Conservation (phyloP, 2,329 filamentous ascomycete genomes). For the Arthrobotrys conoides region DNA sequence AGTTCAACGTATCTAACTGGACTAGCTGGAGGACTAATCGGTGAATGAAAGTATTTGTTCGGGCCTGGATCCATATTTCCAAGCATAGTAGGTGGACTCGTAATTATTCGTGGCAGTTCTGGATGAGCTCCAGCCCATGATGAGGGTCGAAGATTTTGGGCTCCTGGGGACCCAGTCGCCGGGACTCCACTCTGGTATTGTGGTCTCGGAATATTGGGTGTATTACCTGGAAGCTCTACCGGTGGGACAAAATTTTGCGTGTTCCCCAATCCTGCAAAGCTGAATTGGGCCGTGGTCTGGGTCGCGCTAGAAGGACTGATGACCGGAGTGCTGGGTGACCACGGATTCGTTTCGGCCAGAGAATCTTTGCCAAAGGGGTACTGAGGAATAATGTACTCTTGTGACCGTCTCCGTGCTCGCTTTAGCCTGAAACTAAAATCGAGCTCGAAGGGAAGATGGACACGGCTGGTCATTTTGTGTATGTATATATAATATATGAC, state of each 20-base stretch:
- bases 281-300: neutral
- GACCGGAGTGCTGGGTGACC: neutral
- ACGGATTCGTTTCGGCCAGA: neutral
- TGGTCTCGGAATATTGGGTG: neutral
- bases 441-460: neutral
- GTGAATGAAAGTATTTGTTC: neutral
- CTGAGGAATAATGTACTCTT: neutral
- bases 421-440: conserved; percentile 6
- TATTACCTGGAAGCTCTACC: conserved; percentile 7
- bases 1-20: neutral
- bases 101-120: conserved; percentile 1
- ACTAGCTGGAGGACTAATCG: conserved; percentile 10
- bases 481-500: neutral
- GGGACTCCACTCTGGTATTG: neutral
- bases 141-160: neutral
- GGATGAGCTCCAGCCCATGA: neutral
- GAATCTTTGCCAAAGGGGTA: conserved; percentile 9
- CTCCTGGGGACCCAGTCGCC: neutral
- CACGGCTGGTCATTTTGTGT: neutral
- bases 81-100: neutral
- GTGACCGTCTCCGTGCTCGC: conserved; percentile 10
- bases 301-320: neutral
- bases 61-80: neutral
- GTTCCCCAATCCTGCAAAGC: neutral
- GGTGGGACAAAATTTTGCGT: neutral